Conservation (phyloP, 345 rosid genomes). For the Leavenworthia alabamica region DNA sequence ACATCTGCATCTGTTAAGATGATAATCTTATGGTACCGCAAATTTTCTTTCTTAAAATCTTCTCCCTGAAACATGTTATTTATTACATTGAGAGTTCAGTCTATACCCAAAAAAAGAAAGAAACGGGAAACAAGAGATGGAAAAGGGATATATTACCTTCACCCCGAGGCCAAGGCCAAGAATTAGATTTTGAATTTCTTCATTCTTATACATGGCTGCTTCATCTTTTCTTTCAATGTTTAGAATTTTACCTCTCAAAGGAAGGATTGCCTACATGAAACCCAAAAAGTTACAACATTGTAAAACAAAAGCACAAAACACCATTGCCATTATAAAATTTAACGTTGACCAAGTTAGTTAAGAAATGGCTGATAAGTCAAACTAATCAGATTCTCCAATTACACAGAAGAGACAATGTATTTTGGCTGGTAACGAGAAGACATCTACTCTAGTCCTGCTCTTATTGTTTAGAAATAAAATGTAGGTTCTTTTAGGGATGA, state of each 20-base stretch:
- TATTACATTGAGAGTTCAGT: not conserved
- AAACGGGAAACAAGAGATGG: not conserved
- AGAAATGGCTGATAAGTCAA: not conserved
- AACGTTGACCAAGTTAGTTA: not conserved
- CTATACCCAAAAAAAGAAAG: not conserved
- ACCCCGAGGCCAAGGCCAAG: conserved; percentile 97
- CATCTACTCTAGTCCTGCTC: not conserved
- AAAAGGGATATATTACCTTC: conserved; percentile 44
- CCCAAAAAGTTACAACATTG: conserved; percentile 7
- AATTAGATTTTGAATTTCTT: conserved; percentile 94
- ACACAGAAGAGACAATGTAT: not conserved
- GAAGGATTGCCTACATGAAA: conserved; percentile 82
- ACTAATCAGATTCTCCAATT: not conserved
- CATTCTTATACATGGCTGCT: conserved; percentile 96
- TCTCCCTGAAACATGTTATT: conserved; percentile 60
- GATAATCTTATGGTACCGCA: conserved; percentile 93
- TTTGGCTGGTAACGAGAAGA: not conserved
- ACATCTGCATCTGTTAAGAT: conserved; percentile 99
- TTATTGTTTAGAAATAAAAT: not conserved
- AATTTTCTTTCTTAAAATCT: conserved; percentile 71
- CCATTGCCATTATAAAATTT: not conserved
- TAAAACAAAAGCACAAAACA: not conserved
- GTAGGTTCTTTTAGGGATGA: not conserved
- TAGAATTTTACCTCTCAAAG: conserved; percentile 91
- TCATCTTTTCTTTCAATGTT: conserved; percentile 93